Evolutionary conservation across 441 rosid genomes (phyloP).

Genomic region (Adansonia gregorii): DNA sequence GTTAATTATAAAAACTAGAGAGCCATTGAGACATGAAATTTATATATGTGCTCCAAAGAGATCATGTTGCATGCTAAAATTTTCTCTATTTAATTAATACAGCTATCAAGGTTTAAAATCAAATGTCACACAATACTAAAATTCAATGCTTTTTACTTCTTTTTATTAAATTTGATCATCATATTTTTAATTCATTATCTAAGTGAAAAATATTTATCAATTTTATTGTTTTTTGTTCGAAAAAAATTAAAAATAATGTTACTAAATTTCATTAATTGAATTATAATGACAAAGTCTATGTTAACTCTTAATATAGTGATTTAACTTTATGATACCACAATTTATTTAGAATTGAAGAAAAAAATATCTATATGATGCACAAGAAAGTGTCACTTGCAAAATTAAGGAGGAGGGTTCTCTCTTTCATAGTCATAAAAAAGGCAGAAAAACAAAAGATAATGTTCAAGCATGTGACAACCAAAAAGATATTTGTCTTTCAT

Average conservation of each 20-base stretch:
- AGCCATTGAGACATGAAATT: too few species aligned
- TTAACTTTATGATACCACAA: background rate
- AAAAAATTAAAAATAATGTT: background rate
- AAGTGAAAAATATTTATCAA: too few species aligned
- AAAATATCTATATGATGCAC: background rate
- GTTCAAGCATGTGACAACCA: background rate
- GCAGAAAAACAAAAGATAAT: constrained; percentile 16
- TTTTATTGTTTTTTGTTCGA: too few species aligned
- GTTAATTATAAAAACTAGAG: too few species aligned
- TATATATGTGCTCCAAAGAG: too few species aligned
- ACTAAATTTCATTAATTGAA: background rate
- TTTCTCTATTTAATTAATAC: background rate
- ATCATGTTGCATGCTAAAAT: background rate
- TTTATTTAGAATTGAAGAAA: background rate
- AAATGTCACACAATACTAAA: background rate
- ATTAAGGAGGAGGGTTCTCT: background rate
- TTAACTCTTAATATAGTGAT: background rate
- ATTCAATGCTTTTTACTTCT: background rate
- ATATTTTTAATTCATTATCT: background rate
- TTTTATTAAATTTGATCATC: background rate
- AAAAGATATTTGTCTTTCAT: constrained; percentile 1
- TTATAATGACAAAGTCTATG: background rate
- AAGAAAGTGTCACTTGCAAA: background rate
- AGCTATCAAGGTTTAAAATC: background rate
- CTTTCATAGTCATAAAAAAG: constrained; percentile 6